Evolutionary conservation across 805 yeast genomes (phyloP), one percentile per base, ranked within the genome.

Genomic region (Monosporozyma aerobia): DNA sequence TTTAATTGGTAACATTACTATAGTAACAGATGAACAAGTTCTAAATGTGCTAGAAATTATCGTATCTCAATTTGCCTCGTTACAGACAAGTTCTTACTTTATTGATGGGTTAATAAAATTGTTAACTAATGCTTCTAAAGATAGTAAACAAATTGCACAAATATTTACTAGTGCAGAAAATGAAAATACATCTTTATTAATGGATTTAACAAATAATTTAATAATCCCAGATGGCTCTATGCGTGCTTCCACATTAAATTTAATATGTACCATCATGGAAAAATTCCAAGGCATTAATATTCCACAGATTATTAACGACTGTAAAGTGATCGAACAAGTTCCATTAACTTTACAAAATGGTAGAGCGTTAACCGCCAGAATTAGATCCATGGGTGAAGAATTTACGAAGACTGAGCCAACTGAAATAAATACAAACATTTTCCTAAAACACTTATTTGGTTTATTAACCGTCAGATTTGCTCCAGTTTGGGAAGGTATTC

Each of bases 401-500:
- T 82, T 69, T 61, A 61, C 69, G 44, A 61, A 65, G 14, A 55
- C 64, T 3, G 70, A 69, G 29, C 57, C 58, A 10, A 67, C 56
- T 54, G 40, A 32, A 32, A 50, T 58, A 2, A 27, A 49, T 9
- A 51, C 46, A 3, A 62, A 54, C 48, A 55, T 54, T 51, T 69
- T 57, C 44, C 73, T 79, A 33, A 74, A 73, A 23, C 81, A 76
- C 59, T 51, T 81, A 40, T 77, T 85, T 58, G 98, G 98, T 35
- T 75, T 86, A 54, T 69, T 90, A 44, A 74, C 88, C 3, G 82
- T 82, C 35, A 78, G 80, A 53, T 89, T 92, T 59, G 85, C 88
- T 52, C 98, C 98, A 0, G 76, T 85, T 13, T 90, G 96, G 96
- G 77, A 79, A 19, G 89, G 85, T 5, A 85, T 86, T 1, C 70